Conservation (phyloP, 164 flowering plant genomes). For the Annona cherimola region DNA sequence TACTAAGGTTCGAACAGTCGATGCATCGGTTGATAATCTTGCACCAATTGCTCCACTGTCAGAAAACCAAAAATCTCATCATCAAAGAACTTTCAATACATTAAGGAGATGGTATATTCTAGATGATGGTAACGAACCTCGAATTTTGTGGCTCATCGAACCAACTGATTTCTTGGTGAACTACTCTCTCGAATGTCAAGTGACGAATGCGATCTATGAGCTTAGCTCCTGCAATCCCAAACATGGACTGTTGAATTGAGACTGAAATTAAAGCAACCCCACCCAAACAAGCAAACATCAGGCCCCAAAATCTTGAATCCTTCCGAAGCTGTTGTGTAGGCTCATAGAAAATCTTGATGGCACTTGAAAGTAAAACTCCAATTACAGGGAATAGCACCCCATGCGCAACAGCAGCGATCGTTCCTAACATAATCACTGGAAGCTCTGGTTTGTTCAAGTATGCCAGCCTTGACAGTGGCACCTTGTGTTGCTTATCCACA, state of each 20-base stretch:
- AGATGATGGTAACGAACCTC: conserved; percentile 27
- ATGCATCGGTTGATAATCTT: conserved; percentile 32
- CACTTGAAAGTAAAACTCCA: conserved; percentile 44
- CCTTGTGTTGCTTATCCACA: conserved; percentile 11
- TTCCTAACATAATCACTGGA: conserved; percentile 42
- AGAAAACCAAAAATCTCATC: not conserved
- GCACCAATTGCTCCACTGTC: conserved; percentile 46
- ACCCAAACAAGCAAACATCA: conserved; percentile 35
- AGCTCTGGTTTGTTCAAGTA: conserved; percentile 55
- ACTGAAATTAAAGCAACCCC: conserved; percentile 13
- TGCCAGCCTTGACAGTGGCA: conserved; percentile 42
- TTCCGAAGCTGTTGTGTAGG: conserved; percentile 31
- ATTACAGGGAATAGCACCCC: conserved; percentile 53
- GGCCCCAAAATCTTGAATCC: conserved; percentile 50
- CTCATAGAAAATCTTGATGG: conserved; percentile 47
- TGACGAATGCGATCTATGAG: conserved; percentile 52
- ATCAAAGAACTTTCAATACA: not conserved
- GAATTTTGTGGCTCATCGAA: conserved; percentile 62
- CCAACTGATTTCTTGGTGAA: conserved; percentile 67
- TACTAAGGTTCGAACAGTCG: conserved; percentile 28
- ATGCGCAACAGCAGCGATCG: conserved; percentile 38
- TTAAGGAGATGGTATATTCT: not conserved
- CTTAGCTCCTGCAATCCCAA: conserved; percentile 63
- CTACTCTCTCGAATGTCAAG: conserved; percentile 49
- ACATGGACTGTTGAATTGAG: conserved; percentile 47